Evolutionary conservation across 2,329 filamentous ascomycete species (phyloP), one percentile per base, ranked within the genome.

Genomic region (Colletotrichum spaethianum): DNA sequence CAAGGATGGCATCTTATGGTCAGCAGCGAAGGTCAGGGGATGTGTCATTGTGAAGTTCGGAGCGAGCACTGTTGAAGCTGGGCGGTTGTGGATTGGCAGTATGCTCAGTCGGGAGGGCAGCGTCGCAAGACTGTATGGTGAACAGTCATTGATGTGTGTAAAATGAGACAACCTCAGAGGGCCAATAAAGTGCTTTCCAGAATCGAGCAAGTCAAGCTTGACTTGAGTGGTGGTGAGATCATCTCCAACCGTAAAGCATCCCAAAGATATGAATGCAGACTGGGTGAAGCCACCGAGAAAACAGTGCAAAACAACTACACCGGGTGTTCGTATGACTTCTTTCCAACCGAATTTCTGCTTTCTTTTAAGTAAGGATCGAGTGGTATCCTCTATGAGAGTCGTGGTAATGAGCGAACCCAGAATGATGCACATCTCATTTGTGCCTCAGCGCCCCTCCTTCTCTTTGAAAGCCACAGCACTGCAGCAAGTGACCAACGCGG

Each of bases 11-110:
- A 81, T 97, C 4, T 85, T 96, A 4, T 98, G 95, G 94, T 95
- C 94, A 33, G 94, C 93, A 16, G 93, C 95, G 18, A 89, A 88
- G 33, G 91, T 97, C 42, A 88, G 95, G 64, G 93, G 94, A 4
- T 98, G 96, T 78, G 92, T 96, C 4, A 88, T 98, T 33, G 93
- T 98, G 76, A 98, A 98, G 81, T 97, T 98, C 80, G 94, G 94
- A 1, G 94, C 95, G 1, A 88, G 87, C 66, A 92, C 92, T 55
- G 92, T 98, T 31, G 95, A 98, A 80, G 93, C 92, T 33, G 95
- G 92, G 4, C 90, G 93, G 75, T 84, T 89, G 57, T 98, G 95
- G 94, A 86, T 98, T 70, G 90, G 91, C 12, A 87, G 86, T 8
- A 93, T 98, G 89, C 83, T 98, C 57, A 82, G 86, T 56, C 87